Base-by-base conservation (phyloP, 805 yeast genomes). In the Candida ipomoeae region DNA sequence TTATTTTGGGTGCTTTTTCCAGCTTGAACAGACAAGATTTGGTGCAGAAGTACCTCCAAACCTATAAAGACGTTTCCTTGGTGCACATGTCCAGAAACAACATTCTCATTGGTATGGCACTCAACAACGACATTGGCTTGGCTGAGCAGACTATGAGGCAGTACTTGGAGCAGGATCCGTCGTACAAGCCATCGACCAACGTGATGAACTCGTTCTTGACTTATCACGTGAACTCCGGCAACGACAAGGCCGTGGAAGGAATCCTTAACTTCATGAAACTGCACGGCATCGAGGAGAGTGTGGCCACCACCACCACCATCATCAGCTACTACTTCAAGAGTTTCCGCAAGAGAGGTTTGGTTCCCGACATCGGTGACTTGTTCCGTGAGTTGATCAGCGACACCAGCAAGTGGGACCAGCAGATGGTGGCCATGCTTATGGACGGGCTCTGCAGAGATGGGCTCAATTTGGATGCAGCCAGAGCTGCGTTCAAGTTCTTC, bases 251-350 rank as follows among this genome's bases (percentile, higher is more conserved):
- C 3, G 69, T 70, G n/a, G 71, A 69, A n/a, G 69, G 80, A 13
- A 64, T 85, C 39, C 68, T 70, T 26, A 52, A 73, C 33, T 68
- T 69, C 51, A 77, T 83, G 80, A 62, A 60, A 37, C 62, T 62
- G 32, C 51, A 68, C 23, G 62, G 67, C 3, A 63, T 84, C 21
- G 59, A 70, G 35, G 85, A 85, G 26, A 87, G 83, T 61, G 71
- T 81, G 42, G 81, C 81, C 15, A 84, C 91, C 2, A 80, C 80
- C 65, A 78, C 90, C 3, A 75, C 79, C 34, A 66, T 84, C 21
- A 72, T 84, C 48, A 83, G 84, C 58, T 65, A 75, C 47, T 70
- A 76, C 55, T 72, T 84, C 67, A 81, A 80, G 60, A 50, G 67
- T 34, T 68, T 73, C 33, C 66, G 66, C 37, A 68, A 67, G n/a